Evolutionary conservation across 345 rosid genomes (phyloP), one percentile per base, ranked within the genome.

Genomic region (Eutrema heterophyllum): DNA sequence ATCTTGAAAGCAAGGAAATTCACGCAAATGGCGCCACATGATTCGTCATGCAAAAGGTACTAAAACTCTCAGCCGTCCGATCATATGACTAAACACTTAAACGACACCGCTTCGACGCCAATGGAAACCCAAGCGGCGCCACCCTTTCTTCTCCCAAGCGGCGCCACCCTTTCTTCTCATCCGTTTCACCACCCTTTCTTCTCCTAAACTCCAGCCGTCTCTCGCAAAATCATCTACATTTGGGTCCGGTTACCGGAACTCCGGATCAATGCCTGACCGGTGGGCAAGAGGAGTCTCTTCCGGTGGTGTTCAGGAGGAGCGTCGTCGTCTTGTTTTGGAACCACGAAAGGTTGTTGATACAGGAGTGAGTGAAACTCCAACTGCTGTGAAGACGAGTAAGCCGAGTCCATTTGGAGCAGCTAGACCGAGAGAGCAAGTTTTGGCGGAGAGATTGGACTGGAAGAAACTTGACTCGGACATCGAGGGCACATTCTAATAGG

Each of bases 401-500:
- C 58, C 94, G 16, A 95, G 75, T 74, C 99, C 98, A 0, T 95
- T 95, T 73, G 99, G 99, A 3, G 89, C 81, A 18, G 99, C 99
- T 0, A 86, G 94, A 82, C 99, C 99, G 0, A 84, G 98, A 71
- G 99, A 95, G 79, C 83, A 92, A 76, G 92, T 95, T 24, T 77
- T 92, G 71, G 97, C 98, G 3, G 99, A 89, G 68, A 95, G 98
- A 46, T 74, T 95, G 80, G 99, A 95, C 70, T 95, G 90, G 91
- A 92, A 84, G 91, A 87, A 86, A 67, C 73, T 87, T 78, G 99
- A 95, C 21, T 69, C 78, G n/a, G 98, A 95, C 0, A 81, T 90
- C 14, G 99, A 92, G 63, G 83, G 96, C 92, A 2, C 98, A 89
- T 10, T 91, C 97, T 1, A 78, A 68, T 39, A 81, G 87, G 90